These are phyloP conservation scores for Paxillus rubicundulus DNA, from an alignment of 768 basidiomycete species.

Conservation along the genomic window DNA sequence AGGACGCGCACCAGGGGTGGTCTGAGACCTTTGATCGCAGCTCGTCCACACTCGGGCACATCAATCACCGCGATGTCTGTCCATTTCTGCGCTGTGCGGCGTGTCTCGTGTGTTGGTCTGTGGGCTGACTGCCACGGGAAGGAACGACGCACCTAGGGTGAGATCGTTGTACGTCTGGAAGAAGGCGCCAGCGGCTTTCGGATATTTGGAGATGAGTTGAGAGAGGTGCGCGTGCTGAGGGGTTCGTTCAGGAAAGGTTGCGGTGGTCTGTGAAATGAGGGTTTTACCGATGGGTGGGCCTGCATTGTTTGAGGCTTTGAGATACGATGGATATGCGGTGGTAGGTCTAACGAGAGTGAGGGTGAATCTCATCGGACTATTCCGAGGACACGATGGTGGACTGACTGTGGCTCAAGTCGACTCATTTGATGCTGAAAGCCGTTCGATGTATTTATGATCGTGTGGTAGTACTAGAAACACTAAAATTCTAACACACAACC, in stretches of 20 bases:
- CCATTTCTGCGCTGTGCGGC: constrained; percentile 67
- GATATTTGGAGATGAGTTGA: constrained; percentile 56
- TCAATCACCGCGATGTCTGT: constrained; percentile 60
- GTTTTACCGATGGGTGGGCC: constrained; percentile 25
- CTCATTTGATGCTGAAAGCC: too few species aligned
- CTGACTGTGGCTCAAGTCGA: too few species aligned
- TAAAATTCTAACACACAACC: too few species aligned
- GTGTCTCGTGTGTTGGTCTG: neutral
- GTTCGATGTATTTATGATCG: too few species aligned
- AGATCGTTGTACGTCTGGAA: constrained; percentile 81
- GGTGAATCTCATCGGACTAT: too few species aligned
- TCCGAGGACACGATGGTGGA: too few species aligned
- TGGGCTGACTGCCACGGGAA: neutral
- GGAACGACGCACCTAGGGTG: constrained; percentile 46
- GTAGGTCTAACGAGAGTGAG: too few species aligned
- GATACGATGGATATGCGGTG: neutral
- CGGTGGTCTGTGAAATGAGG: neutral
- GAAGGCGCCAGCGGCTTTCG: constrained; percentile 53
- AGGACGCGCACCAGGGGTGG: constrained; percentile 44
- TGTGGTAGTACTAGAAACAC: too few species aligned
- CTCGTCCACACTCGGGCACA: constrained; percentile 50
- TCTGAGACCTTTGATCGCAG: constrained; percentile 57
- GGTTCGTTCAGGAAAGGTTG: neutral
- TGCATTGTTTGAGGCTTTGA: constrained; percentile 12
- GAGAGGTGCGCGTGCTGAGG: constrained; percentile 47